Percentiles rank a stretch among this genome's conserved stretches.
These are phyloP conservation scores for Golubevia sp. DNA, from an alignment of 1,284 basidiomycete species.

Conservation along the genomic window DNA sequence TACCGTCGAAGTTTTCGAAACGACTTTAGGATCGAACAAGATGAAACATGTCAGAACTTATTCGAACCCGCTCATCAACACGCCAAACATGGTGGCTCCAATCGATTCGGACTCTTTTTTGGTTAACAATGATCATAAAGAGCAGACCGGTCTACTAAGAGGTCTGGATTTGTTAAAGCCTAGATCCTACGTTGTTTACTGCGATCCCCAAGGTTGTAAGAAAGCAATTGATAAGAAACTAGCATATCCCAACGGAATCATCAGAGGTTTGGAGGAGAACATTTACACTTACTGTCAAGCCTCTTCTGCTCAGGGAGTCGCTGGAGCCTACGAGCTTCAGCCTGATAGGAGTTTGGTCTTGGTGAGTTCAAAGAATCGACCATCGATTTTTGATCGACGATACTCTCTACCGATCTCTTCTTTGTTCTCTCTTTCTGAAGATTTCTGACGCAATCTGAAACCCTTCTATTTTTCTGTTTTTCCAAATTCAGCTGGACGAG, in stretches of 20 bases:
- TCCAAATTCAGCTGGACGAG: too few relatives aligned
- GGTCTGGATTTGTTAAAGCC: too few relatives aligned
- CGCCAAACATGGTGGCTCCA: slow-evolving; percentile 75
- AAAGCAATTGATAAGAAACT: slow-evolving; percentile 21
- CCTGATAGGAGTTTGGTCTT: slow-evolving; percentile 16
- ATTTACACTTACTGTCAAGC: slow-evolving; percentile 26
- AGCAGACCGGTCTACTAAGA: slow-evolving; percentile 20
- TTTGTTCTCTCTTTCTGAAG: not conserved
- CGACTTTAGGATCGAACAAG: slow-evolving; percentile 64
- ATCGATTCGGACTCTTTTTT: slow-evolving; percentile 41
- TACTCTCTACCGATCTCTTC: too few relatives aligned
- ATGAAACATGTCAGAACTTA: slow-evolving; percentile 70
- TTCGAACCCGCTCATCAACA: slow-evolving; percentile 67
- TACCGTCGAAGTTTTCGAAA: slow-evolving; percentile 73
- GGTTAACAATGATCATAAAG: slow-evolving; percentile 40
- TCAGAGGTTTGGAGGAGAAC: slow-evolving; percentile 9
- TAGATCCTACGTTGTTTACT: slow-evolving; percentile 30
- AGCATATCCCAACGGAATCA: slow-evolving; percentile 34
- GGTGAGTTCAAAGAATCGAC: too few relatives aligned
- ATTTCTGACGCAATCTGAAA: not conserved
- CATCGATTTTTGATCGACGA: too few relatives aligned
- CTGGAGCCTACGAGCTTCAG: slow-evolving; percentile 32
- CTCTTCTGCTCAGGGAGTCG: slow-evolving; percentile 18
- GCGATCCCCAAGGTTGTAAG: slow-evolving; percentile 39
- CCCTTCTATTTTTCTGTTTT: not conserved